phyloP scores from a whole-genome alignment of 306 rosid genomes.

The Fagus sylvatica region DNA sequence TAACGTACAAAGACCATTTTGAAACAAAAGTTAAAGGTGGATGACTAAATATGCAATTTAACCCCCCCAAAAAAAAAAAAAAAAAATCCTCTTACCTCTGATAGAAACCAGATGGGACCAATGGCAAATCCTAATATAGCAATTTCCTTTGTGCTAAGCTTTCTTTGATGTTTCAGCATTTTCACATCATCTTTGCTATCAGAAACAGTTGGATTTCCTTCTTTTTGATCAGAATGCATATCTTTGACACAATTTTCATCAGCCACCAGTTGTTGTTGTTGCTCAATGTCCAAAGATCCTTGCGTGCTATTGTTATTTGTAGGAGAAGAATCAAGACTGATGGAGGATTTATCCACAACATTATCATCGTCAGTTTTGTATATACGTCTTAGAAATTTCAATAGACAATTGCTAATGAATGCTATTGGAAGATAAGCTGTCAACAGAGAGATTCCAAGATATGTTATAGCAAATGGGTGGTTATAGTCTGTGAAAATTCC shows the following conservation, averaged over 20 bases:
- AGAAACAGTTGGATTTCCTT: conserved; percentile 8
- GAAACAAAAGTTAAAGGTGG: no score
- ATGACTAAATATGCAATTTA: no score
- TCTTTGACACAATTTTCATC: background rate
- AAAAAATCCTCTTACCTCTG: conserved; percentile 22
- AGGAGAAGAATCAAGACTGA: background rate
- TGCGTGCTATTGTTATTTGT: background rate
- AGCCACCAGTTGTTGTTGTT: conserved; percentile 10
- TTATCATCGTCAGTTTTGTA: background rate
- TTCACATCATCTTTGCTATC: conserved; percentile 2
- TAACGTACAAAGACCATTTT: no score
- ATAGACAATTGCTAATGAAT: conserved; percentile 22
- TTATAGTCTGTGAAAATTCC: conserved; percentile 30
- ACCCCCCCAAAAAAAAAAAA: no score
- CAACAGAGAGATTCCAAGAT: conserved; percentile 29
- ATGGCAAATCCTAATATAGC: conserved; percentile 28
- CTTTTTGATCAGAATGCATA: conserved; percentile 4
- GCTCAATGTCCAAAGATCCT: conserved; percentile 17
- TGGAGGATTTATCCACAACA: background rate
- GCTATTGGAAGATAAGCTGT: conserved; percentile 35
- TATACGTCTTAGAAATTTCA: background rate
- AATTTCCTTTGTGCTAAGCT: conserved; percentile 20
- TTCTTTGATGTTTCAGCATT: conserved; percentile 12
- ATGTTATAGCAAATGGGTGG: conserved; percentile 36
- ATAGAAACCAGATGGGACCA: conserved; percentile 35